phyloP scores from a whole-genome alignment of 2,329 filamentous ascomycete genomes.

The Blastomyces gilchristii region DNA sequence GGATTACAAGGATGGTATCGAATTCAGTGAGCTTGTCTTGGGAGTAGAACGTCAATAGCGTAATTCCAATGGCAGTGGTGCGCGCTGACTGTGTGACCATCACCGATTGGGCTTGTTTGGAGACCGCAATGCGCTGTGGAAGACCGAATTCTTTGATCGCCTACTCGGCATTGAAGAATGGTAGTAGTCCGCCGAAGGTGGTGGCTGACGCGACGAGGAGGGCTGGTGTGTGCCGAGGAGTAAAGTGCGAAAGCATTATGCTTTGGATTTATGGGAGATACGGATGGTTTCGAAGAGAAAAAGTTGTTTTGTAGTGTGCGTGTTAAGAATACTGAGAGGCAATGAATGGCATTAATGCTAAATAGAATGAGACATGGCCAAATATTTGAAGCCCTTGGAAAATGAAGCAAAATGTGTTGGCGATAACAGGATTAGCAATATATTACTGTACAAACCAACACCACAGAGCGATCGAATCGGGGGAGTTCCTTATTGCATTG shows the following conservation, averaged over 20 bases:
- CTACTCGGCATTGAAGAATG: slow-evolving; percentile 24
- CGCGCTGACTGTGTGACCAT: slow-evolving; percentile 21
- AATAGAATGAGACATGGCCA: neutral
- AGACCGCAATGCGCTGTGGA: slow-evolving; percentile 23
- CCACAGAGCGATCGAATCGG: too few species aligned
- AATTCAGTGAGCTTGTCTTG: slow-evolving; percentile 18
- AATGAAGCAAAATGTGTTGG: neutral
- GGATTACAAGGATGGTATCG: slow-evolving; percentile 17
- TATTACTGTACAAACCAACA: too few species aligned
- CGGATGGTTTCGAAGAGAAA: neutral
- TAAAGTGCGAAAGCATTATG: slow-evolving; percentile 8
- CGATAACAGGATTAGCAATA: neutral
- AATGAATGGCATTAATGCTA: neutral
- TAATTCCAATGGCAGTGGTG: slow-evolving; percentile 13
- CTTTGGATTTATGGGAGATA: neutral
- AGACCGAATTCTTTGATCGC: slow-evolving; percentile 29
- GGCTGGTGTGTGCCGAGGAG: slow-evolving; percentile 10
- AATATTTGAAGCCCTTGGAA: neutral
- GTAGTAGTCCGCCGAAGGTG: slow-evolving; percentile 27
- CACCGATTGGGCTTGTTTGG: slow-evolving; percentile 22
- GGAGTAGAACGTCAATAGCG: slow-evolving; percentile 17
- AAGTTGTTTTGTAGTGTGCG: neutral
- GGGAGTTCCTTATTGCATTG: neutral
- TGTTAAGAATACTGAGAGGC: neutral
- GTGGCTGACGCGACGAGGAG: slow-evolving; percentile 22